Evolutionary conservation across 306 rosid genomes (phyloP), one percentile per base, ranked within the genome.

Genomic region (Oemleria cerasiformis): DNA sequence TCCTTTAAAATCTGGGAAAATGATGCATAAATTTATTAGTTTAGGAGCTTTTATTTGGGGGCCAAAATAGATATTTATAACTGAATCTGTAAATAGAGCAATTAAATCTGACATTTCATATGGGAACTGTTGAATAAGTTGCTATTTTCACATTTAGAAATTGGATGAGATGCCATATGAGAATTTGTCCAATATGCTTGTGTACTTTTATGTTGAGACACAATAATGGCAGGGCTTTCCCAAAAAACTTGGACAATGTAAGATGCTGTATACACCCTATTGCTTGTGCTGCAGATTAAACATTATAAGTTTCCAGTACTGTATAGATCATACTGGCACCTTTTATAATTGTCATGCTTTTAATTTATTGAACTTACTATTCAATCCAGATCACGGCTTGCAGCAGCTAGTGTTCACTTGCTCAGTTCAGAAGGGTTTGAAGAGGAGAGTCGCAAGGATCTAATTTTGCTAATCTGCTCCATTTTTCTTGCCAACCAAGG

Each of bases 401-500:
- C 90, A 39, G 82, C 84, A 13, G 78, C 84, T 42, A 78, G 79
- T 62, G 88, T 86, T 67, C 83, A 54, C 5, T 67, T 83, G 30
- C 77, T 71, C 50, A 73, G 85, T 14, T 75, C 83, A 0, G 79
- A 74, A 75, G 92, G 88, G 65, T 55, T 73, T 75, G 77, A 70
- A 69, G 81, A 75, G 63, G 81, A 75, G 84, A 84, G 73, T 81
- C 88, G 78, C 75, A 82, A 79, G 83, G 85, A 83, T 72, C 82
- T 86, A 54, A 76, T 86, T 67, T 82, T 82, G 8, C 79, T 86
- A 25, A 70, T 95, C 50, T 95, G 99, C 75, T 86, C 97, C 63
- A 88, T 95, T 72, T 95, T 95, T 85, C 82, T 95, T 85, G 96
- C 99, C 68, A 89, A 95, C 87, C 86, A 81, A 75, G 96, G 96